phyloP scores from a whole-genome alignment of 305 asterid genomes.

The Rubia tinctorum region DNA sequence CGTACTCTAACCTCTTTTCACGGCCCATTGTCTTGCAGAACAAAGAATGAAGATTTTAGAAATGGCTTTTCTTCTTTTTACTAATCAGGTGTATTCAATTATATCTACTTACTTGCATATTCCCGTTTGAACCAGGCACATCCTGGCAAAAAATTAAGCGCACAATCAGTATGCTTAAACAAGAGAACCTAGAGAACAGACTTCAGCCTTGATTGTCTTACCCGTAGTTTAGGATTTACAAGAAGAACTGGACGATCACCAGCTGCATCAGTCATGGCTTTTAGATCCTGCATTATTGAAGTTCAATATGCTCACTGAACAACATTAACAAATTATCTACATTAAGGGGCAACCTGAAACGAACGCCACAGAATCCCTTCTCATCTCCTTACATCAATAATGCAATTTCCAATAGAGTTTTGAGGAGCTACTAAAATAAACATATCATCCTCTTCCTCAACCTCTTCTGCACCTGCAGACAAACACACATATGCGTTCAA shows the following conservation, averaged over 20 bases:
- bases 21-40: constrained; percentile 86
- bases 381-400: constrained; percentile 66
- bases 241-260: constrained; percentile 80
- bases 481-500: not conserved
- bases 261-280: constrained; percentile 96
- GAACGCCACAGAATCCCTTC: not conserved
- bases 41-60: constrained; percentile 17
- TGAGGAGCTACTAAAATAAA: constrained; percentile 95
- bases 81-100: constrained; percentile 14
- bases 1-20: constrained; percentile 80
- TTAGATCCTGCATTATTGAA: constrained; percentile 61
- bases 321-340: constrained; percentile 11
- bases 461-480: constrained; percentile 75
- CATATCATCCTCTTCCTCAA: constrained; percentile 81
- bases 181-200: not conserved
- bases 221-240: constrained; percentile 80
- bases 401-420: constrained; percentile 94
- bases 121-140: constrained; percentile 83
- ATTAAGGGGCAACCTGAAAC: constrained; percentile 15
- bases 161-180: constrained; percentile 26
- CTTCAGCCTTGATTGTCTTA: constrained; percentile 22
- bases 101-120: constrained; percentile 82
- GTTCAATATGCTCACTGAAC: constrained; percentile 13
- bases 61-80: not conserved
- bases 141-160: constrained; percentile 51